A percentile compares a stretch with the other conserved stretches of the same genome.
phyloP scores from a whole-genome alignment of 2,329 filamentous ascomycete genomes.

The Colletotrichum sp. region DNA sequence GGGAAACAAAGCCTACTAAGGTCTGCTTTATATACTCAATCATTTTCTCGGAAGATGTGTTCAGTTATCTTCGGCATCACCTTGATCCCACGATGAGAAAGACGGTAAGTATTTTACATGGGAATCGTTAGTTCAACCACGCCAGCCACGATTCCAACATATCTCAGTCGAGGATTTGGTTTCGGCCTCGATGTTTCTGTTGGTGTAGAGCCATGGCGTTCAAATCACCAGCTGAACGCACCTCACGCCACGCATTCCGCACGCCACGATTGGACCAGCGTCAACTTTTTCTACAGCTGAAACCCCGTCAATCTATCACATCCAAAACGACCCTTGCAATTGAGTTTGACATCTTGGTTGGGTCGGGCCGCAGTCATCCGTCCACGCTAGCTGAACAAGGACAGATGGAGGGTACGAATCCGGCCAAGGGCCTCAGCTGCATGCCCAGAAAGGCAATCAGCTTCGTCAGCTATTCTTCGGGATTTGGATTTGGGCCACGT shows the following conservation, averaged over 20 bases:
- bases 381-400: neutral
- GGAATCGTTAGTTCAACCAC: neutral
- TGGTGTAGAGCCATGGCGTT: neutral
- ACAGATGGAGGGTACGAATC: neutral
- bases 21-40: neutral
- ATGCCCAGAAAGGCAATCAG: neutral
- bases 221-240: neutral
- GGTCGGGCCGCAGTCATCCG: neutral
- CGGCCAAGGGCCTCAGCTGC: neutral
- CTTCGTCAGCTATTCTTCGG: neutral
- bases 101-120: neutral
- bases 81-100: neutral
- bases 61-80: neutral
- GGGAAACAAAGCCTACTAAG: neutral
- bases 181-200: neutral
- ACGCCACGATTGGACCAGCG: fast-evolving
- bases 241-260: neutral
- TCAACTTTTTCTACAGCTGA: neutral
- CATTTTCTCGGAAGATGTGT: neutral
- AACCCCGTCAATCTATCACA: fast-evolving
- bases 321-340: neutral
- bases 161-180: fast-evolving
- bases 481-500: fast-evolving
- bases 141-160: neutral
- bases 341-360: neutral